Base-by-base conservation (phyloP, 1,139 yeast genomes). In the Zygosaccharomyces sapae region DNA sequence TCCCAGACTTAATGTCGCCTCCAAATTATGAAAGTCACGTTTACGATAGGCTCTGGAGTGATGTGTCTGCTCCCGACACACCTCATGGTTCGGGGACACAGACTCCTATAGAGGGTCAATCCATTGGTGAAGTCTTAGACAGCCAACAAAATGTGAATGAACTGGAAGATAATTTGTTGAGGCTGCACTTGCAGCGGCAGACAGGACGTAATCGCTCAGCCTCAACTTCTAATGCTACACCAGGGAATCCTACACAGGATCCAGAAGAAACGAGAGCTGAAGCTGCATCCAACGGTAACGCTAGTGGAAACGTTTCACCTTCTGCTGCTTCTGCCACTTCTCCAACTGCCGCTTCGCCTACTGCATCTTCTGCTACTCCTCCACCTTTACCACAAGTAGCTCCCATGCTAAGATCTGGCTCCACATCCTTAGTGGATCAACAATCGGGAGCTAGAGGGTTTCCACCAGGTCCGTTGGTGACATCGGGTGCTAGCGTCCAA, bases 11-110 rank as follows among this genome's bases (percentile, higher is more conserved):
- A 30, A 48, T 81, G 66, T 96, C 97, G 0, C 97, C 97, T 3
- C 98, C 98, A 25, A 76, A 85, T 52, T 92, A 92, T 62, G 89
- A 83, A 53, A 81, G 76, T 52, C 96, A 88, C 63, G 79, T 89
- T 33, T 89, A 86, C 66, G 98, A 92, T 66, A 71, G 89, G 48
- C 69, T 92, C 34, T 90, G 90, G 90, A 74, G 77, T 33, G 95
- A 85, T 48, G 72, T 69, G 25, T 69, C 71, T 10, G 54, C 59
- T 20, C 61, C 62, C 10, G 57, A 65, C 38, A 59, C 69, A 0
- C 68, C 69, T 5, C 61, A 59, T 10, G 53, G 49, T 5, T 63
- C 68, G 1, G 57, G 57, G 6, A 8, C 59, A 1, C 65, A 55
- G 20, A 59, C 68, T 1, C 69, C 70, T 1, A 55, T 43, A 2